phyloP scores from a whole-genome alignment of 2,329 filamentous ascomycete species.

The Diaporthe citri region DNA sequence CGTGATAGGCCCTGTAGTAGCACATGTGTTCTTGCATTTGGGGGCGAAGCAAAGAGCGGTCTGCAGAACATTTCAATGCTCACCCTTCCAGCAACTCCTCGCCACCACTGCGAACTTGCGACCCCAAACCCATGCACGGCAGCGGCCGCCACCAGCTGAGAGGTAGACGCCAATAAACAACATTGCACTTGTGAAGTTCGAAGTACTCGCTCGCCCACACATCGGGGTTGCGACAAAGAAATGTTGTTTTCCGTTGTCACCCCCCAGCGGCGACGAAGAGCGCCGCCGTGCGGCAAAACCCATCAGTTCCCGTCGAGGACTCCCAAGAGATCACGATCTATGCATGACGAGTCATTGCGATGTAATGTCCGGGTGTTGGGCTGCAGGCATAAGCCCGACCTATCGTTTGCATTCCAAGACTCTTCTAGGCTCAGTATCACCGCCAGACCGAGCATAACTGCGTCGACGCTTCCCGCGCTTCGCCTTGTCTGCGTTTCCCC shows the following conservation, averaged over 20 bases:
- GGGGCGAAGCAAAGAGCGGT: constrained; percentile 27
- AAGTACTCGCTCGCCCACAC: neutral
- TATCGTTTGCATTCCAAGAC: neutral
- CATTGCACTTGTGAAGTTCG: neutral
- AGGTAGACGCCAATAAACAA: neutral
- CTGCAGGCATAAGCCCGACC: neutral
- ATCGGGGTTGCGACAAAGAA: neutral
- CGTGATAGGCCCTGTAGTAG: neutral
- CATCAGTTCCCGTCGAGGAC: neutral
- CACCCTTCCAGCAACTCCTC: constrained; percentile 3
- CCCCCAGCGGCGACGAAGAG: neutral
- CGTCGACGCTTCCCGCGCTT: constrained; percentile 9
- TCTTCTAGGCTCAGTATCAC: constrained; percentile 1
- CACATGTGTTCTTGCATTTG: constrained; percentile 1
- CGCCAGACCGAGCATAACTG: neutral
- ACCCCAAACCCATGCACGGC: neutral
- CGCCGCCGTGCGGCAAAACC: neutral
- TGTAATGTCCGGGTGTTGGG: neutral
- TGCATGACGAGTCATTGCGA: constrained; percentile 24
- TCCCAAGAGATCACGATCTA: neutral
- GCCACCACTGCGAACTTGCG: neutral
- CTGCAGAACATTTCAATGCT: constrained; percentile 7
- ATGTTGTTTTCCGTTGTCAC: too few species aligned
- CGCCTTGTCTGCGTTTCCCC: neutral
- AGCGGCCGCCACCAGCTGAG: constrained; percentile 12